Evolutionary conservation across 2,329 filamentous ascomycete species (phyloP).

Genomic region (Claviceps paspali): DNA sequence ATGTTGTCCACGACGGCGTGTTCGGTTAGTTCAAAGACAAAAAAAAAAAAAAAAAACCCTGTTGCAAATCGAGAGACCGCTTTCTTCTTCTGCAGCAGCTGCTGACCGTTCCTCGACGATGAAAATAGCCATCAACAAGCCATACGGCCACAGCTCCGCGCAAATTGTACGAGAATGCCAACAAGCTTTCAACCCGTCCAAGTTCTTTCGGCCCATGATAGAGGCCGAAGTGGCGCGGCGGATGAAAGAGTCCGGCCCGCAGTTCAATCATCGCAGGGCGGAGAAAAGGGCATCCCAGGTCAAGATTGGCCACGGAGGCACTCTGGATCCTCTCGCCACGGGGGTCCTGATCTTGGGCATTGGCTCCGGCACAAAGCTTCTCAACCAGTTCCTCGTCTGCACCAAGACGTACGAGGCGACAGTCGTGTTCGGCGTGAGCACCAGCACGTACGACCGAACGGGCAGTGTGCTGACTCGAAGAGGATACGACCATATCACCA

Average conservation of each 20-base stretch:
- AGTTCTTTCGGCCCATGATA: conserved; percentile 65
- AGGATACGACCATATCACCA: conserved; percentile 68
- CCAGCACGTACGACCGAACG: conserved; percentile 78
- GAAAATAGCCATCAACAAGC: conserved; percentile 97
- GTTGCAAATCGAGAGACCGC: no score
- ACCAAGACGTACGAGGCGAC: conserved; percentile 88
- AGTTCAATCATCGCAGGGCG: conserved; percentile 42
- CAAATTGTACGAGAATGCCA: conserved; percentile 85
- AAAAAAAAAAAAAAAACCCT: no score
- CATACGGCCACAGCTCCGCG: conserved; percentile 70
- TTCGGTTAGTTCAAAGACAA: conserved; percentile 42
- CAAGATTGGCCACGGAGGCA: conserved; percentile 94
- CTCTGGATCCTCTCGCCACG: conserved; percentile 83
- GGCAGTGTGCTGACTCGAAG: conserved; percentile 69
- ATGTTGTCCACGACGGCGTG: conserved; percentile 39
- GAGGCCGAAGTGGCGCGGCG: conserved; percentile 42
- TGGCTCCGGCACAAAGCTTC: conserved; percentile 71
- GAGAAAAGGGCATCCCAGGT: conserved; percentile 51
- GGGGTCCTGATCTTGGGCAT: conserved; percentile 83
- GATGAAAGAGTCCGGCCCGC: conserved; percentile 39
- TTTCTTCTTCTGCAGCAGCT: no score
- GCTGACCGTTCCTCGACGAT: no score
- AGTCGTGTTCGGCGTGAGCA: conserved; percentile 79
- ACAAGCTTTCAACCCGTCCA: conserved; percentile 65
- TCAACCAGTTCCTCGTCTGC: conserved; percentile 67